These are phyloP conservation scores for Beauveria scarabaeidicola DNA, from an alignment of 2,329 filamentous ascomycete species.

Conservation along the genomic window DNA sequence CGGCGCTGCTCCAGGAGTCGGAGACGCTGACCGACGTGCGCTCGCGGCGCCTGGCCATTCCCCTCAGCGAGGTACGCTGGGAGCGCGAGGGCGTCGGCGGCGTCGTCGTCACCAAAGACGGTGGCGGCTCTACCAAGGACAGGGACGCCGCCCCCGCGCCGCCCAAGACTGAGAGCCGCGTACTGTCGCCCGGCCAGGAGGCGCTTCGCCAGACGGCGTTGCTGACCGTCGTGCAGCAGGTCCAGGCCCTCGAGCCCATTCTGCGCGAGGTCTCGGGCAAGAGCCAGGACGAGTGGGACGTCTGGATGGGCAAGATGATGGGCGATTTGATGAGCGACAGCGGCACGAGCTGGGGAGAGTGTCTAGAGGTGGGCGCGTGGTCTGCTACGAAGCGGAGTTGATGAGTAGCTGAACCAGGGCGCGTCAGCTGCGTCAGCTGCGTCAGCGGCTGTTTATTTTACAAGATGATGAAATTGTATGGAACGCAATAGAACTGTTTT, in stretches of 20 bases:
- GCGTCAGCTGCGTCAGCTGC: not conserved
- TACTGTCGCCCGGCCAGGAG: constrained; percentile 53
- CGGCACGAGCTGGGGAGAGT: constrained; percentile 75
- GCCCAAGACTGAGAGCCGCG: constrained; percentile 19
- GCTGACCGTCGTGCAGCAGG: constrained; percentile 68
- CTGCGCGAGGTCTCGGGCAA: constrained; percentile 77
- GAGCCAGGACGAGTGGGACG: constrained; percentile 85
- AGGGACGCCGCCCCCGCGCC: not conserved
- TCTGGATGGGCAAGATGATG: constrained; percentile 84
- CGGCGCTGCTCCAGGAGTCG: constrained; percentile 73
- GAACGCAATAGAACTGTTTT: not conserved
- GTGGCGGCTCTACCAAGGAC: constrained; percentile 15
- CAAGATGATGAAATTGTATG: not conserved
- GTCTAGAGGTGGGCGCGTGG: constrained; percentile 78
- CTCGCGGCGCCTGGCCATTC: constrained; percentile 74
- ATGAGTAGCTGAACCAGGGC: constrained; percentile 10
- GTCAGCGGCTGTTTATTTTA: not conserved
- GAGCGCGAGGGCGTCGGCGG: constrained; percentile 66
- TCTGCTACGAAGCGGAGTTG: constrained; percentile 64
- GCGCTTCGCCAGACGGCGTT: constrained; percentile 65
- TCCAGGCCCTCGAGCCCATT: constrained; percentile 76
- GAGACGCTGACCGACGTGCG: constrained; percentile 61
- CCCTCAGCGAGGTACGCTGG: constrained; percentile 77
- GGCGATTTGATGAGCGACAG: constrained; percentile 70
- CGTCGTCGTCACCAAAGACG: constrained; percentile 51